Evolutionary conservation across 495 filamentous ascomycete genomes (phyloP).

Genomic region (Neurospora africana): DNA sequence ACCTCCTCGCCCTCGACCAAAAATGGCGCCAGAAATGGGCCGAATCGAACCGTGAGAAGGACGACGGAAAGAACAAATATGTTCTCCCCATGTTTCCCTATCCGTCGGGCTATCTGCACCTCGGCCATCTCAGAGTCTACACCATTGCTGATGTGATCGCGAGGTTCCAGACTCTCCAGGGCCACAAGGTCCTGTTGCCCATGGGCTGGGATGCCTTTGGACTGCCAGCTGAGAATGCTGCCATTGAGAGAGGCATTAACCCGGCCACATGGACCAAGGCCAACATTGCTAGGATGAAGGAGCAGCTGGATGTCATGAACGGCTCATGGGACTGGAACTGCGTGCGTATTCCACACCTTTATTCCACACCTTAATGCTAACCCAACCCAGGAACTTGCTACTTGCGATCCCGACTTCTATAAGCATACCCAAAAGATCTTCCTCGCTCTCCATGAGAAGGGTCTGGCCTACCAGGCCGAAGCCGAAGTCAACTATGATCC

Average conservation of each 20-base stretch:
- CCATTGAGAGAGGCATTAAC: slow-evolving; percentile 74
- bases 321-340: slow-evolving; percentile 72
- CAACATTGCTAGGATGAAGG: slow-evolving; percentile 78
- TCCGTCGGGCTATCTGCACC: slow-evolving; percentile 79
- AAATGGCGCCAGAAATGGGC: slow-evolving; percentile 58
- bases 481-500: slow-evolving; percentile 85
- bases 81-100: slow-evolving; percentile 91
- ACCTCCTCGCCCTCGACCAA: slow-evolving; percentile 54
- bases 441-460: slow-evolving; percentile 57
- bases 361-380: neutral
- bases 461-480: slow-evolving; percentile 67
- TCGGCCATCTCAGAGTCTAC: slow-evolving; percentile 82
- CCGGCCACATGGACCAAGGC: slow-evolving; percentile 66
- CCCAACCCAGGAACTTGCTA: slow-evolving; percentile 59
- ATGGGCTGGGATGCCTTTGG: slow-evolving; percentile 96
- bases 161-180: slow-evolving; percentile 65
- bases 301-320: slow-evolving; percentile 65
- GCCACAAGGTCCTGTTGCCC: slow-evolving; percentile 66
- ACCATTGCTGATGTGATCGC: slow-evolving; percentile 81
- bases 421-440: slow-evolving; percentile 83
- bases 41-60: neutral
- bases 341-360: slow-evolving; percentile 37
- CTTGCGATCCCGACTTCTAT: slow-evolving; percentile 75
- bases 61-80: slow-evolving; percentile 46
- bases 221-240: slow-evolving; percentile 83